Base-by-base conservation (phyloP, 805 yeast species). In the Komagataella pastoris region DNA sequence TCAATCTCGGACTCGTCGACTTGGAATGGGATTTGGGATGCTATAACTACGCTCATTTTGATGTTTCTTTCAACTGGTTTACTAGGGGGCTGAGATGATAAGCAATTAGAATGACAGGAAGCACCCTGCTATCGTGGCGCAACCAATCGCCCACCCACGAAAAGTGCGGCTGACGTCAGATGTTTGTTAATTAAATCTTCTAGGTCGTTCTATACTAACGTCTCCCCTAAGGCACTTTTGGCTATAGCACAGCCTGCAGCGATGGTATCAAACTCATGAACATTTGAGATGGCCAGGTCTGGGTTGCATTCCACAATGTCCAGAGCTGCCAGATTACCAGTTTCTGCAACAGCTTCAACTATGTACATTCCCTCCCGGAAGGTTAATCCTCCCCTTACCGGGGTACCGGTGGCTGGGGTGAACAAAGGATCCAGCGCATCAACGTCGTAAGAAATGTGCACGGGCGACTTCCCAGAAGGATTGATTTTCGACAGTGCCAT, bases 381-480 rank as follows among this genome's bases (percentile, higher is more conserved):
- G 7, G 97, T 83, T 57, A 91, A 73, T 3, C 99, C 99, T 57
- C 98, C 98, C 65, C 96, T 82, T 14, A 91, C 99, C 47, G 97
- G 91, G 1, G 99, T 93, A 51, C 99, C 99, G 1, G 99, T 91
- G 45, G 97, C 96, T 17, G 97, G 97, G 12, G 93, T 97, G 63
- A 74, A 89, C 55, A 81, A 75, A 49, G 98, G 98, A 68, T 91
- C 99, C 53, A 93, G 83, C 47, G 97, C 97, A 68, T 91, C 99
- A 47, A 91, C 97, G 64, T 91, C 99, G 65, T 90, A 91, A 24
- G 95, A 84, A 57, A 93, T 69, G 71, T 91, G 97, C 56, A 93
- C 76, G 49, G 99, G 98, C 49, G 58, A 58, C 51, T 75, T 71
- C 18, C 80, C 76, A 51, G 78, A 75, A 14, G 95, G 96, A 67